Percentiles rank a stretch among this genome's conserved stretches.
Evolutionary conservation across 73 alveolate genomes (phyloP).

Genomic region (Paramecium biaurelia): DNA sequence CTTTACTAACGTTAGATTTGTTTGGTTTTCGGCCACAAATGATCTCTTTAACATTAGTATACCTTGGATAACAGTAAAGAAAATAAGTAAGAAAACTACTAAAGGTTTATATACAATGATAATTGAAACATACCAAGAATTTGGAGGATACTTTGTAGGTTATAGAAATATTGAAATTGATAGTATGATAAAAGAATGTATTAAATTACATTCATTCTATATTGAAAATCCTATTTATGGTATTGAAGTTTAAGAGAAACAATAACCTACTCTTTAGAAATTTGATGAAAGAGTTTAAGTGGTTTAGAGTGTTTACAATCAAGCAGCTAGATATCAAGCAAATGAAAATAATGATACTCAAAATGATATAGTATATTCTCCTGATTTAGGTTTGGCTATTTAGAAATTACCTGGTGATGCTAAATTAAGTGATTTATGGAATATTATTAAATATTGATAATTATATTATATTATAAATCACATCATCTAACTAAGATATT

Average conservation of each 20-base stretch:
- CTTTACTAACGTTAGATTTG: slow-evolving; percentile 12
- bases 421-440: background rate
- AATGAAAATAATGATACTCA: background rate
- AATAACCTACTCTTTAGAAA: no score
- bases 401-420: background rate
- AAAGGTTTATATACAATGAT: background rate
- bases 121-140: background rate
- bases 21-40: slow-evolving; percentile 1
- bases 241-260: background rate
- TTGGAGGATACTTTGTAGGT: background rate
- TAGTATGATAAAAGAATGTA: background rate
- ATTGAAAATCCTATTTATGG: slow-evolving; percentile 31
- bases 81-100: background rate
- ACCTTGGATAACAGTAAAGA: slow-evolving; percentile 19
- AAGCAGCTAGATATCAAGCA: background rate
- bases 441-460: background rate
- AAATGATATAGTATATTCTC: background rate
- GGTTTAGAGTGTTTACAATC: background rate
- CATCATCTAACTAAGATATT: slow-evolving; percentile 10
- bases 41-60: background rate
- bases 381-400: background rate
- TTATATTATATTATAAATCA: background rate
- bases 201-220: background rate
- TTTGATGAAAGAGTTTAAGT: background rate
- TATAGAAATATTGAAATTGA: background rate